Conservation (phyloP, 2,329 filamentous ascomycete species). For the Calonectria naviculata region DNA sequence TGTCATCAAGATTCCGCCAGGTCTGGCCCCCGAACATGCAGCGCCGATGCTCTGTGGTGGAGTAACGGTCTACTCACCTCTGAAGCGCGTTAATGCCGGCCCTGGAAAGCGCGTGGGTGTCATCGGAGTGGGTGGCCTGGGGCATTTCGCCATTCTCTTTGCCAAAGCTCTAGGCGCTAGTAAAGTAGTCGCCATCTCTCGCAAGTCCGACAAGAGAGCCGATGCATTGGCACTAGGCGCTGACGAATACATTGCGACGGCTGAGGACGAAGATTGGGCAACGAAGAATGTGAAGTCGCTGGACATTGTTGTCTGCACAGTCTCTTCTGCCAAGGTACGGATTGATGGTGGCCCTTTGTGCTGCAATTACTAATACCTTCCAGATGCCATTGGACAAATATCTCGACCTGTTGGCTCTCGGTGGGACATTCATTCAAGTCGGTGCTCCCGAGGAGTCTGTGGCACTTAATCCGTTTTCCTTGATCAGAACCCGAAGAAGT, state of each 20-base stretch:
- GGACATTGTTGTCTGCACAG: slow-evolving; percentile 69
- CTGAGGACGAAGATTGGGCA: slow-evolving; percentile 64
- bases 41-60: not conserved
- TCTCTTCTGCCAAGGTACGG: slow-evolving; percentile 38
- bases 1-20: not conserved
- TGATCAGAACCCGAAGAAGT: not conserved
- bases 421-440: not conserved
- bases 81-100: slow-evolving; percentile 58
- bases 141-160: slow-evolving; percentile 75
- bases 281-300: slow-evolving; percentile 60
- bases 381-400: not conserved
- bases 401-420: not conserved
- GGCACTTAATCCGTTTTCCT: not conserved
- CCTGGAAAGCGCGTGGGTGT: slow-evolving; percentile 75
- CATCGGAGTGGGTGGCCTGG: slow-evolving; percentile 74
- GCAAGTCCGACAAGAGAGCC: slow-evolving; percentile 60
- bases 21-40: not conserved
- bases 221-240: slow-evolving; percentile 69
- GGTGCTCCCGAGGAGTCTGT: not conserved
- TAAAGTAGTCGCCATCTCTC: slow-evolving; percentile 68
- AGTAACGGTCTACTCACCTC: not conserved
- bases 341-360: not conserved
- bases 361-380: not conserved
- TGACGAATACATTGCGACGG: slow-evolving; percentile 56
- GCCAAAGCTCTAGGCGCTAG: slow-evolving; percentile 74